Evolutionary conservation across 1,284 basidiomycete genomes (phyloP), one percentile per base, ranked within the genome.

Genomic region (Ganoderma leucocontextum): DNA sequence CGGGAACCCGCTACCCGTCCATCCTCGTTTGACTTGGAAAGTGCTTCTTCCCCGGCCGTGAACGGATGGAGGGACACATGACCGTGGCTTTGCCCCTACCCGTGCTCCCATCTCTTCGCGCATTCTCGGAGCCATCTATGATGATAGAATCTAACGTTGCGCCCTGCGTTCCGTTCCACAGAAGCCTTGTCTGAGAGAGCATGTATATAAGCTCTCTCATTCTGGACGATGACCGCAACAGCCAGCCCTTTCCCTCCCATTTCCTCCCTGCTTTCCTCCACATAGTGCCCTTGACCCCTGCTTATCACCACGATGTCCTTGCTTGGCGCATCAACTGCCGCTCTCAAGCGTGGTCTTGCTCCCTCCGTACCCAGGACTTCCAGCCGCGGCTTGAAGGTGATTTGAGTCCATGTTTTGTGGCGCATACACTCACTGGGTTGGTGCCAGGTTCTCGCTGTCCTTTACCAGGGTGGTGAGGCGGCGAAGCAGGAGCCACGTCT

Each of bases 401-500:
- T 53, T 38, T 2, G 22, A 29, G 8, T 38, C 17, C 17, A 2
- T 4, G 6, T 38, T n/a, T 38, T 4, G 22, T 22, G 1, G 4
- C 9, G 36, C 22, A n/a, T 9, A n/a, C 4, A 17, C 35, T 22
- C 19, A 29, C 33, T 63, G 33, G 25, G 8, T 12, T 4, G 19
- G 55, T 35, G 64, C 42, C 71, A 95, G 93, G 83, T 96, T 75
- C 87, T 96, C 69, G 92, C 93, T 74, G 89, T 96, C 74, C 89
- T 96, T 63, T 94, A 95, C 83, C 85, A 89, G 72, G 92, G 93
- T 76, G 87, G 85, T 73, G 77, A 89, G 71, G 90, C 93, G 70
- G 95, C 96, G 68, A 75, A 85, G 75, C 85, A 94, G 75, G 93
- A 97, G 82, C 88, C 94, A 61, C 89, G 93, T 78, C 91, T 98